phyloP scores from a whole-genome alignment of 2,329 filamentous ascomycete species.

The Pyrenochaeta sp. region DNA sequence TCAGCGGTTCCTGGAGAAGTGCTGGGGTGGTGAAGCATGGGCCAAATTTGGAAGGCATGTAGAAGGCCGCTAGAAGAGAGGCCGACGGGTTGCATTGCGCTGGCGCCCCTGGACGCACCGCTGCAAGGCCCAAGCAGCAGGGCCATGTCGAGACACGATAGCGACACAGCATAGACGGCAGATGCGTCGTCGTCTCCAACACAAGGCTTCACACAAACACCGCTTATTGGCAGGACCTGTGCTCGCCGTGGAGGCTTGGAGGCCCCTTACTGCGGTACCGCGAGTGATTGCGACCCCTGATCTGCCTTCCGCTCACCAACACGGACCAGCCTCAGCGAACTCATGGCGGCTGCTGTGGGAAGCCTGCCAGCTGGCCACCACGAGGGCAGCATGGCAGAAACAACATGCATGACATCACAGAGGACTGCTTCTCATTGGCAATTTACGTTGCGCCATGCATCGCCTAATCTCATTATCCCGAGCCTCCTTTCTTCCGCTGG shows the following conservation, averaged over 20 bases:
- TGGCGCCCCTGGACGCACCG: constrained; percentile 25
- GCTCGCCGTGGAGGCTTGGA: constrained; percentile 11
- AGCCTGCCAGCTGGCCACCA: constrained; percentile 23
- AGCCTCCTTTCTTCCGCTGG: constrained; percentile 1
- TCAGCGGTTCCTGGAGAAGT: constrained; percentile 20
- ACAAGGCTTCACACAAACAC: constrained; percentile 11
- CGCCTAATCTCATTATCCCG: constrained; percentile 3
- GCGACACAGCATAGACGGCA: constrained; percentile 12
- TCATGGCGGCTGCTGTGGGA: constrained; percentile 29
- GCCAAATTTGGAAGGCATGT: constrained; percentile 26
- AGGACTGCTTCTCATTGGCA: neutral
- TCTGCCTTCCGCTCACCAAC: constrained; percentile 11
- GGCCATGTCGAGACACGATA: constrained; percentile 20
- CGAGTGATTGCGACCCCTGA: constrained; percentile 36
- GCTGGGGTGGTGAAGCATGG: constrained; percentile 19
- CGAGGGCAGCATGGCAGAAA: constrained; percentile 14
- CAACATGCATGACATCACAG: constrained; percentile 27
- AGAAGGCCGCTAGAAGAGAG: constrained; percentile 37
- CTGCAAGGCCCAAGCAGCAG: constrained; percentile 23
- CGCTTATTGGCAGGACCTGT: constrained; percentile 21
- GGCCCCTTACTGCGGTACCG: constrained; percentile 19
- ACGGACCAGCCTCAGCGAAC: constrained; percentile 30
- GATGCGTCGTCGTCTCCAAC: constrained; percentile 17
- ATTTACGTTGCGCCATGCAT: constrained; percentile 1
- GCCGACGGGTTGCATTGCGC: constrained; percentile 25